Evolutionary conservation across 176 grass and related monocot species (phyloP).

Genomic region (Poa annua): DNA sequence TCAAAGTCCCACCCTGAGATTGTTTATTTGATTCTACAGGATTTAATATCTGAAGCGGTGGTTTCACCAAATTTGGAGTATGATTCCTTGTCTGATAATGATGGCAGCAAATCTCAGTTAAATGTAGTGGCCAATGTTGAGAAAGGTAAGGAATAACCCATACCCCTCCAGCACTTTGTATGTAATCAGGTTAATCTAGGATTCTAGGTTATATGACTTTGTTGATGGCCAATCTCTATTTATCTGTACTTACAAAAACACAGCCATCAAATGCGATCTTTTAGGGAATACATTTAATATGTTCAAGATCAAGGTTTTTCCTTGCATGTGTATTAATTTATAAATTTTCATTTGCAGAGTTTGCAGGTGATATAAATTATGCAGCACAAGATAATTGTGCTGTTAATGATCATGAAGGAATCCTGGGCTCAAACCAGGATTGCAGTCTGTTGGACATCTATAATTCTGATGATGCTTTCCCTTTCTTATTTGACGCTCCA

Average conservation of each 20-base stretch:
- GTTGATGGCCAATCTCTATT: neutral
- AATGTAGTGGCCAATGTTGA: constrained; percentile 50
- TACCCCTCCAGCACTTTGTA: neutral
- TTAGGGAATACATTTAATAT: neutral
- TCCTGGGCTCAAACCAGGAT: constrained; percentile 43
- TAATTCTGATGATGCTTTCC: constrained; percentile 53
- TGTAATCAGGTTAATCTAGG: constrained; percentile 10
- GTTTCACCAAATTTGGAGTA: constrained; percentile 55
- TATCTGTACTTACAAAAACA: neutral
- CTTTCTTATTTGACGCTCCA: constrained; percentile 64
- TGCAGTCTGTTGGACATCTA: constrained; percentile 73
- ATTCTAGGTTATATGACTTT: constrained; percentile 20
- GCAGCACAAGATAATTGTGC: constrained; percentile 30
- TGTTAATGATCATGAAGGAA: constrained; percentile 38
- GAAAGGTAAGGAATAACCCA: constrained; percentile 50
- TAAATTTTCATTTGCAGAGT: constrained; percentile 29
- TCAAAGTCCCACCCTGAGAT: constrained; percentile 19
- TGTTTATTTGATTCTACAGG: constrained; percentile 47
- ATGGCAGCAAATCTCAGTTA: constrained; percentile 54
- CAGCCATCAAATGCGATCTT: neutral
- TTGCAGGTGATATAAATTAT: constrained; percentile 35
- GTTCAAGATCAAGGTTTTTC: constrained; percentile 27
- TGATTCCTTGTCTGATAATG: constrained; percentile 57
- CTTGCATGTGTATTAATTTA: constrained; percentile 22
- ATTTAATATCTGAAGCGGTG: constrained; percentile 55